These are phyloP conservation scores for Kewa caespitosa DNA, from an alignment of 179 eudicot genomes.

Conservation along the genomic window DNA sequence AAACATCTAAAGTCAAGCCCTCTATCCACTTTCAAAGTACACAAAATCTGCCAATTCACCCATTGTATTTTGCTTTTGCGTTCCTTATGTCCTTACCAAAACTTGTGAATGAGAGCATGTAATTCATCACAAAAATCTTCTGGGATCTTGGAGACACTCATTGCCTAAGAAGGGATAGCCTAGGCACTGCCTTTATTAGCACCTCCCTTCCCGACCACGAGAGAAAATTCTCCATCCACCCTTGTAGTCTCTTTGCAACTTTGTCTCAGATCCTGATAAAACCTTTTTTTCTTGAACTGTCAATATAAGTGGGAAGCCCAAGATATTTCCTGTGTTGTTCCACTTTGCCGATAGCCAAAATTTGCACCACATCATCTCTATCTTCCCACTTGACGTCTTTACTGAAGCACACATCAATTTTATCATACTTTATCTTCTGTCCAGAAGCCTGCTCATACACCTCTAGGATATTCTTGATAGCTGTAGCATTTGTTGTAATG, in stretches of 20 bases:
- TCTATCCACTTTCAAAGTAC: background rate
- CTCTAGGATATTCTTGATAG: background rate
- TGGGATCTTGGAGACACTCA: background rate
- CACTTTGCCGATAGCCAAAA: background rate
- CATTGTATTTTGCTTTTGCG: background rate
- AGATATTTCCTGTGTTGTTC: background rate
- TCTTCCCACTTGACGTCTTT: background rate
- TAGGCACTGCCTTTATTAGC: background rate
- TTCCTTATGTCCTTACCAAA: background rate
- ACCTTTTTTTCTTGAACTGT: background rate
- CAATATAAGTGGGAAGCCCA: background rate
- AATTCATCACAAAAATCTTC: background rate
- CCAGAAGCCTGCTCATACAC: background rate
- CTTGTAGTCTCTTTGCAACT: background rate
- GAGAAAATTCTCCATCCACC: background rate
- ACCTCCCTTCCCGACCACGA: background rate
- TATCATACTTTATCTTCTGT: background rate
- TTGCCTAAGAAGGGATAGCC: background rate
- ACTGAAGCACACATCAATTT: background rate
- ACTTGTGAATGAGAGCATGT: background rate
- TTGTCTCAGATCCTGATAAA: background rate
- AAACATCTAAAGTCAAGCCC: background rate
- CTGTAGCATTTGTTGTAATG: background rate
- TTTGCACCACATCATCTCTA: background rate
- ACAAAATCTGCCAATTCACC: background rate